Evolutionary conservation across 306 rosid species (phyloP).

Genomic region (Medicago truncatula): DNA sequence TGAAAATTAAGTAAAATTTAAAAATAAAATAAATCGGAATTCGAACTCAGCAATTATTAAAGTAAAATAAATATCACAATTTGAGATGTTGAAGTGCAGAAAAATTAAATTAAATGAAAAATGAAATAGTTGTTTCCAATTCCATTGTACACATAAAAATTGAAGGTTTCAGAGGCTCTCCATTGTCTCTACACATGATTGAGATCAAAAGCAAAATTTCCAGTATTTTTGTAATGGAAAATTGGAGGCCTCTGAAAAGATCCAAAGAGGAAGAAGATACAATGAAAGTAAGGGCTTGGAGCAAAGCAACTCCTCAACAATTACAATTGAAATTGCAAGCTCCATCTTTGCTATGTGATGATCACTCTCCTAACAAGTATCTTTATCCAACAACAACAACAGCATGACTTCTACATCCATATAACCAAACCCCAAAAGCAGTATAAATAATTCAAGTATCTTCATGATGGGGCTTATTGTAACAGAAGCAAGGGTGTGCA

Average conservation of each 20-base stretch:
- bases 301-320: constrained; percentile 64
- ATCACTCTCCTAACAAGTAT: constrained; percentile 59
- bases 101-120: constrained; percentile 36
- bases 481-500: constrained; percentile 42
- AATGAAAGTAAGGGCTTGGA: constrained; percentile 47
- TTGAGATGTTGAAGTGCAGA: constrained; percentile 25
- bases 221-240: constrained; percentile 50
- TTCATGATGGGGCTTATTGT: constrained; percentile 62
- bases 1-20: too few species aligned
- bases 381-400: constrained; percentile 56
- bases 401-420: constrained; percentile 44
- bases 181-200: constrained; percentile 43
- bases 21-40: too few species aligned
- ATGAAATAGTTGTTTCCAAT: constrained; percentile 44
- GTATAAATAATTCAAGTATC: constrained; percentile 36
- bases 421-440: constrained; percentile 45
- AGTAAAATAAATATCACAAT: constrained; percentile 25
- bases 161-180: constrained; percentile 44
- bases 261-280: constrained; percentile 50
- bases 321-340: constrained; percentile 69
- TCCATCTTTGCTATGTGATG: constrained; percentile 50
- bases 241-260: constrained; percentile 52
- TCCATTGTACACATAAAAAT: constrained; percentile 56
- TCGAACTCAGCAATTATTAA: too few species aligned
- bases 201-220: constrained; percentile 61